Percentiles rank a stretch among this genome's conserved stretches.
These are phyloP conservation scores for Mycena vitilis DNA, from an alignment of 768 basidiomycete species.

Conservation along the genomic window DNA sequence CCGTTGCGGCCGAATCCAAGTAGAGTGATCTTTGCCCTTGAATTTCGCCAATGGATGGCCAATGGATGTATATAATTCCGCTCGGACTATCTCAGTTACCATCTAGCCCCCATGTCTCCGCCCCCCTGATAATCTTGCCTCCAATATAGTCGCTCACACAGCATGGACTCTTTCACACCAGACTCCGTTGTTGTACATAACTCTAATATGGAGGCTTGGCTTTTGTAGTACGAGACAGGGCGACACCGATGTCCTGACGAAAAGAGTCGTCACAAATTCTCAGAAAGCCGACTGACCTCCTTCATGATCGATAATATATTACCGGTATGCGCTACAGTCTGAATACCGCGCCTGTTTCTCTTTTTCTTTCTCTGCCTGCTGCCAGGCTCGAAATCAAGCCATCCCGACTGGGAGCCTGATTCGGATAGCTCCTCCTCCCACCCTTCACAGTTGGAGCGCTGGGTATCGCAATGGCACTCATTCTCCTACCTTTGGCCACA, in stretches of 20 bases:
- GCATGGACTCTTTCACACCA: slow-evolving; percentile 9
- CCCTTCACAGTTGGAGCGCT: no score
- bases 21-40: neutral
- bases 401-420: no score
- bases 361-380: no score
- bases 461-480: no score
- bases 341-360: no score
- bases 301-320: no score
- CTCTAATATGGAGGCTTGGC: neutral
- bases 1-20: slow-evolving; percentile 8
- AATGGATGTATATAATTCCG: neutral
- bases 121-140: slow-evolving; percentile 1
- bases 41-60: neutral
- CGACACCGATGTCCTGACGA: no score
- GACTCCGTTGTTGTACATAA: slow-evolving; percentile 15
- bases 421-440: no score
- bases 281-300: no score
- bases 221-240: neutral
- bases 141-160: slow-evolving; percentile 23
- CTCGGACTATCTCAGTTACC: neutral
- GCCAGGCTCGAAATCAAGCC: no score
- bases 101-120: neutral
- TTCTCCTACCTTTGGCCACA: slow-evolving; percentile 9
- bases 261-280: no score
- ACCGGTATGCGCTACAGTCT: no score